Conservation (phyloP, 208 protist species). For the Leishmania arabica region DNA sequence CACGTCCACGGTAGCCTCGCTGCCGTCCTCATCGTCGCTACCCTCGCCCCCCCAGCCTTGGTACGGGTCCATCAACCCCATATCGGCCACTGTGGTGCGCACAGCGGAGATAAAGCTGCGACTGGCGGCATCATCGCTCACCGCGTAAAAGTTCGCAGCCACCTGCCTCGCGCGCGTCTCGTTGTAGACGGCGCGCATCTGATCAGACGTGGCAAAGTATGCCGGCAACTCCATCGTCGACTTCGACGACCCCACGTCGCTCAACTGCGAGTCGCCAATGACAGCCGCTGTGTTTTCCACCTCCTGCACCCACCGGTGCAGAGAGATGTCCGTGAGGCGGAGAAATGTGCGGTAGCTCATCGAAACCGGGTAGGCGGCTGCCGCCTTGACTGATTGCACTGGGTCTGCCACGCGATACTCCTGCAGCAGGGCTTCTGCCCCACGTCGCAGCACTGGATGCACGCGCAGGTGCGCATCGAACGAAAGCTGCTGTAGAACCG, state of each 20-base stretch:
- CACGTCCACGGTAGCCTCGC: slow-evolving; percentile 21
- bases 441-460: slow-evolving; percentile 40
- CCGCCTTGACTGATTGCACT: slow-evolving; percentile 6
- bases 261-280: background rate
- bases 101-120: slow-evolving; percentile 39
- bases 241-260: background rate
- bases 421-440: slow-evolving; percentile 32
- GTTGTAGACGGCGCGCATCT: slow-evolving; percentile 15
- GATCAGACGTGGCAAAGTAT: slow-evolving; percentile 23
- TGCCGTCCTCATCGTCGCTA: slow-evolving; percentile 22
- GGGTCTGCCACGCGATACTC: slow-evolving; percentile 41
- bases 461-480: slow-evolving; percentile 34
- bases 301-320: slow-evolving; percentile 38
- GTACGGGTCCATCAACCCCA: slow-evolving; percentile 61
- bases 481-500: slow-evolving; percentile 12
- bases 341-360: slow-evolving; percentile 73
- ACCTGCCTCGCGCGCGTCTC: slow-evolving; percentile 16
- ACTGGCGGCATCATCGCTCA: background rate
- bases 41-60: slow-evolving; percentile 28
- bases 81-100: slow-evolving; percentile 41
- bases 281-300: background rate
- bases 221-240: slow-evolving; percentile 22
- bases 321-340: slow-evolving; percentile 71
- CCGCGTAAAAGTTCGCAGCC: slow-evolving; percentile 17
- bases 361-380: slow-evolving; percentile 45